These are phyloP conservation scores for Stachybotrys echinatus DNA, from an alignment of 2,329 filamentous ascomycete genomes.

Conservation along the genomic window DNA sequence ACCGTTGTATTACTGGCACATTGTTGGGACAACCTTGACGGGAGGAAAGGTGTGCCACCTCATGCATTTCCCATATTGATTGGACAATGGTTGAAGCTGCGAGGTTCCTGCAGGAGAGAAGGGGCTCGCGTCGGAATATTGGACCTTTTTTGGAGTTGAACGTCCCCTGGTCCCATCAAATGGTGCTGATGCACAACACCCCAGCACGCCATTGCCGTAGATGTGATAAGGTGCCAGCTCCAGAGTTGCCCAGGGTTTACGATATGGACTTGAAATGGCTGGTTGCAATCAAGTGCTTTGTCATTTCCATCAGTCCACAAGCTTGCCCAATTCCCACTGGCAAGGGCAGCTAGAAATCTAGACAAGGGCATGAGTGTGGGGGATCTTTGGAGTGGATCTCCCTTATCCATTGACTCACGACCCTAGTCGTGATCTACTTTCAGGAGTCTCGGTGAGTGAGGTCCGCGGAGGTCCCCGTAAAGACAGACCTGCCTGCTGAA, in stretches of 20 bases:
- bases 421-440: neutral
- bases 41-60: too few relatives aligned
- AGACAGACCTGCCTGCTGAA: too few relatives aligned
- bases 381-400: neutral
- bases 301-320: neutral
- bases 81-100: neutral
- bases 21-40: too few relatives aligned
- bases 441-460: too few relatives aligned
- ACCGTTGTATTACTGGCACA: too few relatives aligned
- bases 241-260: too few relatives aligned
- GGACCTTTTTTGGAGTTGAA: too few relatives aligned
- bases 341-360: too few relatives aligned
- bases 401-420: neutral
- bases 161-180: neutral
- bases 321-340: neutral
- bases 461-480: neutral
- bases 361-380: neutral
- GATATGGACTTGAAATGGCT: too few relatives aligned
- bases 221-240: neutral
- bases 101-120: neutral
- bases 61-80: too few relatives aligned
- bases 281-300: neutral
- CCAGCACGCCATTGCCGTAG: neutral
- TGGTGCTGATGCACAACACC: neutral
- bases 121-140: neutral